A percentile compares a stretch with the other conserved stretches of the same genome.
Evolutionary conservation across 352 stramenopile genomes (phyloP).

Genomic region (Thalassiosira hispida): DNA sequence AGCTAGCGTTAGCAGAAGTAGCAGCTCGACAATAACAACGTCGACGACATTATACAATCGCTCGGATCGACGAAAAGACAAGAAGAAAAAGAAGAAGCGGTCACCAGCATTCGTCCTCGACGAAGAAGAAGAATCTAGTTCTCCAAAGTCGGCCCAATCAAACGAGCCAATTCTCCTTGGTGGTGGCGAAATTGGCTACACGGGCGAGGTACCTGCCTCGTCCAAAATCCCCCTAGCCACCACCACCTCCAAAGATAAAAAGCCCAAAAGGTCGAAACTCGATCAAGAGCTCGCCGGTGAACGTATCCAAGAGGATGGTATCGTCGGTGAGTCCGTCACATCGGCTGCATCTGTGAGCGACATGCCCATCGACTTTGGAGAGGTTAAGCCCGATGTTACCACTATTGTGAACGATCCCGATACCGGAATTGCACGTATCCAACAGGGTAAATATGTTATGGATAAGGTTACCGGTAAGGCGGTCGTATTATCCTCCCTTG

Average conservation of each 20-base stretch:
- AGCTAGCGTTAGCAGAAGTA: neutral
- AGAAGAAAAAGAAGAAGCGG: conserved; percentile 53
- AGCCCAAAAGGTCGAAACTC: conserved; percentile 43
- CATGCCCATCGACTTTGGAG: conserved; percentile 35
- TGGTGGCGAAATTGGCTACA: conserved; percentile 43
- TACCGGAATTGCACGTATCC: conserved; percentile 75
- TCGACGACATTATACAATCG: conserved; percentile 36
- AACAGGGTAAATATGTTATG: conserved; percentile 81
- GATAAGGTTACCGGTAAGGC: conserved; percentile 81
- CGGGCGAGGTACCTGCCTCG: conserved; percentile 27
- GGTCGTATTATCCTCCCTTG: conserved; percentile 65
- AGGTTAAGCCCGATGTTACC: conserved; percentile 68
- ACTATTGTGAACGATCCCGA: conserved; percentile 78
- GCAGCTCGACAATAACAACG: neutral
- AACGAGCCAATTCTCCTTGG: conserved; percentile 48
- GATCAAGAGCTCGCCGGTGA: conserved; percentile 50
- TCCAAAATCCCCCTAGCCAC: conserved; percentile 52
- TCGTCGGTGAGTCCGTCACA: conserved; percentile 48
- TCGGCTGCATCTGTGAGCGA: conserved; percentile 44
- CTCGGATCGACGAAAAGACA: conserved; percentile 19
- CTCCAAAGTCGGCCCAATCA: neutral
- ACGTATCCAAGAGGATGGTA: conserved; percentile 51
- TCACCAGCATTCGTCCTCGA: conserved; percentile 35
- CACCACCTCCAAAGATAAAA: conserved; percentile 9
- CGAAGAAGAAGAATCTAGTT: neutral